Evolutionary conservation across 805 yeast species (phyloP), one percentile per base, ranked within the genome.

Genomic region (Candida caryicola): DNA sequence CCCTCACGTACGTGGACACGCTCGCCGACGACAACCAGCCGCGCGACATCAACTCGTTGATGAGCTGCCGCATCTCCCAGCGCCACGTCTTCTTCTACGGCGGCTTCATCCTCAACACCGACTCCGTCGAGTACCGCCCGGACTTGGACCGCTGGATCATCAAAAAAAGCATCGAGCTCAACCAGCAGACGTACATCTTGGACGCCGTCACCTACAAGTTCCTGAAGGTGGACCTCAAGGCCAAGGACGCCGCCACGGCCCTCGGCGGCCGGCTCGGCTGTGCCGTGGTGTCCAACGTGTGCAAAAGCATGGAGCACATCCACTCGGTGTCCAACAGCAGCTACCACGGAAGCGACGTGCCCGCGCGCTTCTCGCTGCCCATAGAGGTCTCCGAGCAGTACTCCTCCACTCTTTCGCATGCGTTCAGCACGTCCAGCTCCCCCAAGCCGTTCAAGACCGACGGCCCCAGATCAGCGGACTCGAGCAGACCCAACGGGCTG

Each of bases 1-100:
- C 69, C 0, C 46, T 60, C 4, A 58, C 60, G 3, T 52, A 55
- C 18, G 46, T 59, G 40, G 62, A 60, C 30, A 51, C 51, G 4
- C 40, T 47, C 18, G 44, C 36, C 12, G 45, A 44, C 2, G 76
- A 74, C 2, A 71, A 69, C 31, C 50, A 66, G 4, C 88, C 89
- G 0, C 73, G 76, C 3, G 72, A 81, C 2, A 50, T 82, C 14
- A 51, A 75, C 31, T 71, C 77, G 38, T 61, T 78, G 54, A 50
- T 69, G 4, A 69, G 75, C 13, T 65, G 77, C 6, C 66, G 60
- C 38, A 60, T 84, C 4, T 74, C 85, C 4, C 64, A 70, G n/a
- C 59, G 77, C 26, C 81, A 81, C 49, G 67, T 79, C 12, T 70
- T 82, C 45, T 71, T 74, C 41, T 82, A 76, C 52, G 95, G 91